A percentile compares a stretch with the other conserved stretches of the same genome.
These are phyloP conservation scores for Daldinia loculata DNA, from an alignment of 495 filamentous ascomycete genomes.

Conservation along the genomic window DNA sequence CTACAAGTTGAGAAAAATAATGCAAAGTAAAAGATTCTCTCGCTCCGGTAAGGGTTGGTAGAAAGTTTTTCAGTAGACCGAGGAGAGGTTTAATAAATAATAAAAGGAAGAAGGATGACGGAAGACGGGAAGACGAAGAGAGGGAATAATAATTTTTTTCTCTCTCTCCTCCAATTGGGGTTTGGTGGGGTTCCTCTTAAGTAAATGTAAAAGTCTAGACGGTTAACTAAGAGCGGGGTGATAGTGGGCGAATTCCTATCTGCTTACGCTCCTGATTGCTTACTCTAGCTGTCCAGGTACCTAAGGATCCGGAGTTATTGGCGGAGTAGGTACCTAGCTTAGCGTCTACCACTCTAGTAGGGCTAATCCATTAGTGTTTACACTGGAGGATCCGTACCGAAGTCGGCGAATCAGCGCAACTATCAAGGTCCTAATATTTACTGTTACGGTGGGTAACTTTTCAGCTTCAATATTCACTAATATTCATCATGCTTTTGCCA, in stretches of 20 bases:
- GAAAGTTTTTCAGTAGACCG: background rate
- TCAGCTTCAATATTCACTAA: background rate
- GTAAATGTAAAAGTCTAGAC: conserved; percentile 2
- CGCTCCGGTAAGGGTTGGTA: background rate
- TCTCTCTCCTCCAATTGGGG: conserved; percentile 15
- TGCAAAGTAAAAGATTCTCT: conserved; percentile 2
- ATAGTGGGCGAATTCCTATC: conserved; percentile 12
- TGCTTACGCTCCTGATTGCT: conserved; percentile 11
- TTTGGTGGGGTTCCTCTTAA: conserved; percentile 38
- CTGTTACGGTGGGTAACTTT: background rate
- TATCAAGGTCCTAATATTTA: conserved; percentile 16
- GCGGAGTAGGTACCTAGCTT: conserved; percentile 21
- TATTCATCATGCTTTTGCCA: background rate
- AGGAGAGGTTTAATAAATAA: conserved; percentile 5
- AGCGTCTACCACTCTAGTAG: background rate
- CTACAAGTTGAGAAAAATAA: background rate
- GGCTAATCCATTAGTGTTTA: background rate
- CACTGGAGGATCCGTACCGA: conserved; percentile 24
- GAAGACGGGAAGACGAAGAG: conserved; percentile 1
- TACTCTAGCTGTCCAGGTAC: background rate
- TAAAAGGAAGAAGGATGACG: background rate
- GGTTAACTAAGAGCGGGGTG: conserved; percentile 27
- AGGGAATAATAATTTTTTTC: conserved; percentile 22
- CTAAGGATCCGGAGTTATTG: conserved; percentile 35
- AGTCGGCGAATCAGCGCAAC: conserved; percentile 36